phyloP scores from a whole-genome alignment of 352 stramenopile genomes.

The Pythium brassicae region DNA sequence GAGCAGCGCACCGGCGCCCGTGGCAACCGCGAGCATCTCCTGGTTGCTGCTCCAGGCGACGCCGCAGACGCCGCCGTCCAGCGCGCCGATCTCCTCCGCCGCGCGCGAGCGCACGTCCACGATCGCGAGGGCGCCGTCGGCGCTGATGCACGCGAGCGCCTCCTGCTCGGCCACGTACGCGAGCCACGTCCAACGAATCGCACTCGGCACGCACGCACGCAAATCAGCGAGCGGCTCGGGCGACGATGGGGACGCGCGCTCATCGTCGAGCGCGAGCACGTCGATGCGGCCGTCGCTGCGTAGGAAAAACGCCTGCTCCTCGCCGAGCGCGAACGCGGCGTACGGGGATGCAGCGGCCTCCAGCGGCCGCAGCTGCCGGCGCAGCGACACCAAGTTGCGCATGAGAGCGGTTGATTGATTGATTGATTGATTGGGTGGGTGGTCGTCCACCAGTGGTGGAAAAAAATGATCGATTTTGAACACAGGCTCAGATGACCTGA shows the following conservation, averaged over 20 bases:
- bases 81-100: constrained; percentile 58
- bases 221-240: constrained; percentile 35
- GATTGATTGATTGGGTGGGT: neutral
- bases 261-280: constrained; percentile 21
- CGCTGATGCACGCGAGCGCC: constrained; percentile 48
- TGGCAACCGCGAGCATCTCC: constrained; percentile 61
- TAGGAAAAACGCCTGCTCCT: constrained; percentile 35
- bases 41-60: constrained; percentile 70
- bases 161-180: constrained; percentile 58
- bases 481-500: too few relatives aligned
- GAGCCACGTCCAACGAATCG: constrained; percentile 51
- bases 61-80: constrained; percentile 57
- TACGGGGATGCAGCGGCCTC: neutral
- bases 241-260: neutral
- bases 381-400: constrained; percentile 59
- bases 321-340: constrained; percentile 32
- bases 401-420: constrained; percentile 13
- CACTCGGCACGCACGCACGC: constrained; percentile 13
- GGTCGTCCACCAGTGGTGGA: too few relatives aligned
- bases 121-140: constrained; percentile 36
- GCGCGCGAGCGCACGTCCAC: constrained; percentile 44
- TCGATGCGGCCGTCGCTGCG: constrained; percentile 25
- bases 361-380: constrained; percentile 39
- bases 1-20: constrained; percentile 52
- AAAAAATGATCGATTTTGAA: neutral